Base-by-base conservation (phyloP, 129 eudicot genomes). In the Flaveria trinervia region DNA sequence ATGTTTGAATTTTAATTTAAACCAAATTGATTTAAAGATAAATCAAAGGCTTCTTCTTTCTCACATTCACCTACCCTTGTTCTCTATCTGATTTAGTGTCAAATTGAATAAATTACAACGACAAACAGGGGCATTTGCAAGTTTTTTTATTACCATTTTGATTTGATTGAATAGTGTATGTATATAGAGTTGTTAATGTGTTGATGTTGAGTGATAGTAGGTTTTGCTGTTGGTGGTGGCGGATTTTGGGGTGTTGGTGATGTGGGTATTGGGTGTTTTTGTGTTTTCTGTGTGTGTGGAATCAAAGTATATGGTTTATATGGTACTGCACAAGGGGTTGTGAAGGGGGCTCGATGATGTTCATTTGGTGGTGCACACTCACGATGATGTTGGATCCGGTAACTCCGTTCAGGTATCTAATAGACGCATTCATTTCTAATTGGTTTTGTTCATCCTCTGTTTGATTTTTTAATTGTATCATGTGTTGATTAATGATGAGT, bases 341-440 rank as follows among this genome's bases (percentile, higher is more conserved):
- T 85, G 52, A 83, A 87, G 9, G 93, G 83, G 83, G 59, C 98
- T 89, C 68, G 96, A 92, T 59, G 97, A 92, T 80, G 97, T 88
- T 56, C 96, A 96, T 13, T 92, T 96, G 93, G 36, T 30, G 36
- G 81, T 88, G 82, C 89, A 92, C 75, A 92, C 96, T 33, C 83
- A 88, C 67, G 97, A 92, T 74, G 85, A 30, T 80, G 93, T 89
- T 68, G 98, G 98, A 23, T 89, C 96, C 49, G 86, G 89, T 62
- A 92, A 92, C 77, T 88, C 98, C 22, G 86, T 92, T 68, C 98
- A 92, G 98, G 96, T 87, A 1, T 43, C 1, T 77, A 33, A 0
- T 72, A 75, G 41, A 30, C 36, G 0, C 41, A 36, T 5, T 36
- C 7, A 49, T 11, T 74, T 48, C 28, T 16, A 43, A 5, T 14